Evolutionary conservation across 139 green algal genomes (phyloP).

Genomic region (Chlamydomonas applanata): DNA sequence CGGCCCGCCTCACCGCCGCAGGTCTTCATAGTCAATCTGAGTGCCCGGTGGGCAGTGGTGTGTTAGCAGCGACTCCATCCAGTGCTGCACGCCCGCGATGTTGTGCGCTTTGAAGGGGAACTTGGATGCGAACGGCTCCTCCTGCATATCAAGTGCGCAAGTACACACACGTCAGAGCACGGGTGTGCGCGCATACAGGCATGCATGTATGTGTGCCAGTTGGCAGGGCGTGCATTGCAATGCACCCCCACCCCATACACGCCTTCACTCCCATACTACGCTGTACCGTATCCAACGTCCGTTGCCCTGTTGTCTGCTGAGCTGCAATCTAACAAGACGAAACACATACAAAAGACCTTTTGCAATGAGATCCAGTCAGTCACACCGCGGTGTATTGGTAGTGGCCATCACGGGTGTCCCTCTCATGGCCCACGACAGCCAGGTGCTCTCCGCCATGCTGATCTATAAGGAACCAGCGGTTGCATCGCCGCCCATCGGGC

Average conservation of each 20-base stretch:
- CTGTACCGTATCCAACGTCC: too few species aligned
- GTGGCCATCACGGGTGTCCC: constrained; percentile 67
- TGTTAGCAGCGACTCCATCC: constrained; percentile 48
- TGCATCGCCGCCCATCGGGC: constrained; percentile 34
- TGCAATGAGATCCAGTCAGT: too few species aligned
- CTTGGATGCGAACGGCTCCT: constrained; percentile 36
- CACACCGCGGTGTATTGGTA: constrained; percentile 68
- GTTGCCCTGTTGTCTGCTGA: too few species aligned
- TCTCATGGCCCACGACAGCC: constrained; percentile 67
- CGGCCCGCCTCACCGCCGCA: neutral
- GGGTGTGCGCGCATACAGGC: too few species aligned
- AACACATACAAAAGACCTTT: too few species aligned
- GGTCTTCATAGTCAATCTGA: neutral
- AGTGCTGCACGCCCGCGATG: constrained; percentile 39
- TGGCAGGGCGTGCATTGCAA: too few species aligned
- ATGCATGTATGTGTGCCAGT: too few species aligned
- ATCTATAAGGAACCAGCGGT: constrained; percentile 63
- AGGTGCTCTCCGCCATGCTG: constrained; percentile 42
- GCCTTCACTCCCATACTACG: too few species aligned
- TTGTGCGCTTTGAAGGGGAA: constrained; percentile 42
- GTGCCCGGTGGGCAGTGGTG: constrained; percentile 23
- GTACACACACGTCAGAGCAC: too few species aligned
- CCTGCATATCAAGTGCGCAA: constrained; percentile 20
- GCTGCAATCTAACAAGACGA: too few species aligned
- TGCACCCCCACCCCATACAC: too few species aligned